phyloP scores from a whole-genome alignment of 352 stramenopile genomes.

The Phytopythium chamaehyphon region DNA sequence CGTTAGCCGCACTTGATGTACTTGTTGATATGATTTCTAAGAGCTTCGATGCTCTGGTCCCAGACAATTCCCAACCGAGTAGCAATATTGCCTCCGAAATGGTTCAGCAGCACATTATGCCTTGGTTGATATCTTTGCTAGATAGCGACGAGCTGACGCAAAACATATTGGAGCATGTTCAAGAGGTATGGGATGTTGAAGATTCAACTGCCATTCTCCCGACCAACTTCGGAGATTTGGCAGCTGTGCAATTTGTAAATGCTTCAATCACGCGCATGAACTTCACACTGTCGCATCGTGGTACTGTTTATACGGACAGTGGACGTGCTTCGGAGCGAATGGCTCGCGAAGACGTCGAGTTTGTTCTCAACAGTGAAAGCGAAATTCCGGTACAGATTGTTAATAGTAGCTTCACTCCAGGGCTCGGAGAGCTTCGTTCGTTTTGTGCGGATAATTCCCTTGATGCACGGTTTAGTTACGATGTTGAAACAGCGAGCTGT shows the following conservation, averaged over 20 bases:
- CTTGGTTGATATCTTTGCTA: conserved; percentile 40
- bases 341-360: conserved; percentile 16
- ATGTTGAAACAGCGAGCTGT: conserved; percentile 15
- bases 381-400: conserved; percentile 1
- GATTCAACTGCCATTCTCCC: background rate
- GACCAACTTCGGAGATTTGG: conserved; percentile 22
- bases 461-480: conserved; percentile 30
- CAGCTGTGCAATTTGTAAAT: conserved; percentile 45
- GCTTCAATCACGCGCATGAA: conserved; percentile 21
- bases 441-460: conserved; percentile 34
- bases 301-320: conserved; percentile 10
- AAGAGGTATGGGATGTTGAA: conserved; percentile 4
- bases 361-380: conserved; percentile 7
- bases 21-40: conserved; percentile 4
- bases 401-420: conserved; percentile 14
- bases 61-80: background rate
- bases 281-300: background rate
- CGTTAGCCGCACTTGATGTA: conserved; percentile 6
- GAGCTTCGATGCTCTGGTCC: conserved; percentile 6
- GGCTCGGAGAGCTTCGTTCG: conserved; percentile 36
- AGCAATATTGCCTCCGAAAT: conserved; percentile 4
- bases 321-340: conserved; percentile 39
- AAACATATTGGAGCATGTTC: conserved; percentile 28
- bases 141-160: conserved; percentile 29
- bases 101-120: conserved; percentile 21